Evolutionary conservation across 1,139 yeast species (phyloP).

Genomic region (Zygotorulaspora mrakii): DNA sequence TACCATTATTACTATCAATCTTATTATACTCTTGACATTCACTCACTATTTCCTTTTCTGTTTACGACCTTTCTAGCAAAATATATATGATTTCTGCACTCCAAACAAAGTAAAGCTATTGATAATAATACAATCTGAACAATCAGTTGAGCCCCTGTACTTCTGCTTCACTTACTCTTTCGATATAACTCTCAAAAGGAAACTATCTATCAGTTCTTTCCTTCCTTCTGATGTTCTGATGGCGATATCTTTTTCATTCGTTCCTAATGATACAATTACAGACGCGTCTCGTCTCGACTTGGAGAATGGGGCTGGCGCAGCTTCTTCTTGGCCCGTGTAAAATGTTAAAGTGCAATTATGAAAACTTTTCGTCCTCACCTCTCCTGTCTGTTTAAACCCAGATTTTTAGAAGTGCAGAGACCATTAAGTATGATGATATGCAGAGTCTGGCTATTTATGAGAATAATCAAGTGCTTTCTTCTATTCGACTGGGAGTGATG

Average conservation of each 20-base stretch:
- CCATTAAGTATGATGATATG: too few species aligned
- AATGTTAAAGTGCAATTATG: too few species aligned
- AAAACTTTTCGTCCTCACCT: too few species aligned
- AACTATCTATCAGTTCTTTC: neutral
- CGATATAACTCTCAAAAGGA: neutral
- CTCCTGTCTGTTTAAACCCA: too few species aligned
- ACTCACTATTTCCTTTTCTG: neutral
- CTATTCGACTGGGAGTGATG: too few species aligned
- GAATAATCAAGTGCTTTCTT: too few species aligned
- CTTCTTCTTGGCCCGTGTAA: conserved; percentile 1
- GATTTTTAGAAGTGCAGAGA: too few species aligned
- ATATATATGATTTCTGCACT: neutral
- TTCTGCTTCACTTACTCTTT: neutral
- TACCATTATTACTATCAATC: neutral
- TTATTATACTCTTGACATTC: conserved; percentile 4
- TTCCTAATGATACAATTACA: neutral
- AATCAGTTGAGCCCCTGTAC: neutral
- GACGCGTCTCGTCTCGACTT: conserved; percentile 3
- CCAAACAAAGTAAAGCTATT: neutral
- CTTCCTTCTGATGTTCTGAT: neutral
- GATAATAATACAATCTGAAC: neutral
- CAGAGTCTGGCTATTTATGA: too few species aligned
- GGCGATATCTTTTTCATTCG: conserved; percentile 2
- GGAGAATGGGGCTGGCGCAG: neutral
- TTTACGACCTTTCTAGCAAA: neutral